Evolutionary conservation across 257 asterid genomes (phyloP), one percentile per base, ranked within the genome.

Genomic region (Lavandula angustifolia): DNA sequence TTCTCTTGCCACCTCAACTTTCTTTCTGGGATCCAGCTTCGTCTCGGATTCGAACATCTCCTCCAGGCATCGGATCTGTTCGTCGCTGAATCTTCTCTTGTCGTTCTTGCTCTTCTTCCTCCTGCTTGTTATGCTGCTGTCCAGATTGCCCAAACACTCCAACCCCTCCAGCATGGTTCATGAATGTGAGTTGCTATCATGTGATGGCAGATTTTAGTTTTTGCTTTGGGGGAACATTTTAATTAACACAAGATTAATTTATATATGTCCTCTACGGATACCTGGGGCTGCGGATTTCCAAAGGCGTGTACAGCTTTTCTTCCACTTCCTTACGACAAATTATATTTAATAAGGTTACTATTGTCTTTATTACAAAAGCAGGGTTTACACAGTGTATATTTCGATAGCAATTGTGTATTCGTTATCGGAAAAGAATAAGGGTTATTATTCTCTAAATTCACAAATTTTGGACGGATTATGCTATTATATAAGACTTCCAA

Each of bases 1-100:
- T 0, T 80, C 83, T 35, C 68, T 75, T 0, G 95, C 91, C 1
- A 87, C 66, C 72, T 78, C 70, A 11, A 72, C 68, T 73, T 84
- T 84, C 79, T 82, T 78, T 43, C 67, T 75, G 0, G 89, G 72
- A 59, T 84, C 95, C 3, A 84, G 57, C 12, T 79, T 87, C 0
- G 85, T 75, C 42, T 85, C 87, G 5, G 74, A 29, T 44, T 75
- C 78, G 68, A 87, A 84, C 38, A 76, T 82, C n/a, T 68, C 71
- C 54, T 87, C 95, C 8, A 87, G 60, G 0, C 70, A 69, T 51
- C 76, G 81, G 9, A 84, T 80, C 59, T 87, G 95, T 0, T 84
- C 86, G 43, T 82, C 84, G 63, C 73, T 84, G 63, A 85, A 85
- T 58, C 89, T 69, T 43, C 74, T 70, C 72, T 66, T 67, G 44